Conservation (phyloP, 1,284 basidiomycete genomes). For the Ustilago cynodontis region DNA sequence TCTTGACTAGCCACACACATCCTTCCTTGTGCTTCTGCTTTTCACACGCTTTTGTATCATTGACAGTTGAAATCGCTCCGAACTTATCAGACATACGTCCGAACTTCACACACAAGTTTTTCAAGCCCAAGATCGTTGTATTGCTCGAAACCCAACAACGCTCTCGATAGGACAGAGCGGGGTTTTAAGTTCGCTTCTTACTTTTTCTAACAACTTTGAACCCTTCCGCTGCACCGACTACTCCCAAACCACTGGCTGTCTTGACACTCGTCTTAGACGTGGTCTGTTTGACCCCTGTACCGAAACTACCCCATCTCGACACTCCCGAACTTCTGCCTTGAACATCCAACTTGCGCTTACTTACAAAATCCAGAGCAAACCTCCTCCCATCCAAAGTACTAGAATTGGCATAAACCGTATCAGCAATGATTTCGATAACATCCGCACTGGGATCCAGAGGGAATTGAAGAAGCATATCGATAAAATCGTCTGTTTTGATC, state of each 20-base stretch:
- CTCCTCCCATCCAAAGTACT: slow-evolving; percentile 93
- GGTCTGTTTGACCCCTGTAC: background rate
- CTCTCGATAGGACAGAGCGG: too few relatives aligned
- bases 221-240: slow-evolving; percentile 5
- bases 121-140: too few relatives aligned
- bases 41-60: too few relatives aligned
- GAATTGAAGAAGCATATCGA: slow-evolving; percentile 71
- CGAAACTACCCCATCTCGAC: slow-evolving; percentile 31
- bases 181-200: slow-evolving; percentile 46
- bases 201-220: slow-evolving; percentile 64
- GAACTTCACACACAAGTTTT: too few relatives aligned
- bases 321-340: slow-evolving; percentile 52
- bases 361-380: slow-evolving; percentile 91
- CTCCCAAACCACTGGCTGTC: background rate
- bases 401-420: slow-evolving; percentile 84
- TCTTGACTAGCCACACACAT: too few relatives aligned
- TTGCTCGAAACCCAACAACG: too few relatives aligned
- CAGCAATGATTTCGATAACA: slow-evolving; percentile 69
- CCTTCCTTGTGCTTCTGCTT: too few relatives aligned
- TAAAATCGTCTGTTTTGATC: slow-evolving; percentile 72
- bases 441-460: slow-evolving; percentile 67
- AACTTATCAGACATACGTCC: too few relatives aligned
- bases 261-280: background rate
- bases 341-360: slow-evolving; percentile 77
- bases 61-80: too few relatives aligned